These are phyloP conservation scores for Serendipita vermifera DNA, from an alignment of 768 basidiomycete species.

Conservation along the genomic window DNA sequence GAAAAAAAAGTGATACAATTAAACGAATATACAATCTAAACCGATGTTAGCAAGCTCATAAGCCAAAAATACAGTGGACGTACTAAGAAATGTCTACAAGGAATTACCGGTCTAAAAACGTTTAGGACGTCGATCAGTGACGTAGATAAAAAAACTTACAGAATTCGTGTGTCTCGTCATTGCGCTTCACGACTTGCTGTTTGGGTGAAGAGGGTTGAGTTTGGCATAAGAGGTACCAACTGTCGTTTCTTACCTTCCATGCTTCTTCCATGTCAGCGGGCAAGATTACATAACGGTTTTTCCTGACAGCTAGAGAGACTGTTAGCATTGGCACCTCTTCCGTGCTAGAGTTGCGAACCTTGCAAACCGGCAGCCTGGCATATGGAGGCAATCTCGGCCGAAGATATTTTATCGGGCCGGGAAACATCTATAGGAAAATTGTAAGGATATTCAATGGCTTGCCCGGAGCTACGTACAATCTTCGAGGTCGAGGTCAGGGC, in stretches of 20 bases:
- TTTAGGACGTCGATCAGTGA: too few relatives aligned
- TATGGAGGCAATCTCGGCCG: slow-evolving; percentile 90
- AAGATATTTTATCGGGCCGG: slow-evolving; percentile 87
- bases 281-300: slow-evolving; percentile 95
- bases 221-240: slow-evolving; percentile 21
- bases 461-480: slow-evolving; percentile 54
- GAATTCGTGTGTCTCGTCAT: slow-evolving; percentile 94
- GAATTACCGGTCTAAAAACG: slow-evolving; percentile 27
- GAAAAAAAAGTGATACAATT: slow-evolving; percentile 1
- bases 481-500: slow-evolving; percentile 94
- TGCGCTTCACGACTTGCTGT: slow-evolving; percentile 92
- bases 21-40: not conserved
- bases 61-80: not conserved
- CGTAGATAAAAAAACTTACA: slow-evolving; percentile 39
- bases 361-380: slow-evolving; percentile 96
- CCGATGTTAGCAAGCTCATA: not conserved
- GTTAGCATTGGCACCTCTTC: not conserved
- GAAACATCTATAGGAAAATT: slow-evolving; percentile 61
- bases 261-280: slow-evolving; percentile 98
- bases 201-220: slow-evolving; percentile 26
- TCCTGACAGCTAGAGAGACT: slow-evolving; percentile 63
- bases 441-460: not conserved
- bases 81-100: slow-evolving; percentile 13
- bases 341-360: slow-evolving; percentile 34
- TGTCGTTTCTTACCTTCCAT: slow-evolving; percentile 75